These are phyloP conservation scores for Pulveroboletus sp. DNA, from an alignment of 768 basidiomycete genomes.

Conservation along the genomic window DNA sequence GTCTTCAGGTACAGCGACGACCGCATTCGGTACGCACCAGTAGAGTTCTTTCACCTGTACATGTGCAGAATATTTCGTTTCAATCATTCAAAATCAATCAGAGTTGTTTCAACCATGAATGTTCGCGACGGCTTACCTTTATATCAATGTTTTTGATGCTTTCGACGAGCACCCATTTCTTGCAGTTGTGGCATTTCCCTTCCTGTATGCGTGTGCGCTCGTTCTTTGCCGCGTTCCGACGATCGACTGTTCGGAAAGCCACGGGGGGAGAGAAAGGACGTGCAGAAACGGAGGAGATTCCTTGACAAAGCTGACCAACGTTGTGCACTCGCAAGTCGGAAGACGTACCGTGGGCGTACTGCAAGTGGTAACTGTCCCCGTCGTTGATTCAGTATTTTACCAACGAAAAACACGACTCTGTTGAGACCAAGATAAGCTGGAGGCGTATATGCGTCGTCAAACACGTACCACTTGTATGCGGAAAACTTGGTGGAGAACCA, in stretches of 20 bases:
- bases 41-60: constrained; percentile 66
- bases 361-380: constrained; percentile 68
- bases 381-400: constrained; percentile 4
- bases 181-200: constrained; percentile 77
- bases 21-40: constrained; percentile 49
- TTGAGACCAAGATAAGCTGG: constrained; percentile 3
- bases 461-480: constrained; percentile 72
- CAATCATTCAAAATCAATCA: too few species aligned
- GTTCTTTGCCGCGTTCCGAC: constrained; percentile 49
- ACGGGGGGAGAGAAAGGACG: constrained; percentile 76
- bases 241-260: constrained; percentile 48
- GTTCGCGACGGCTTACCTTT: constrained; percentile 44
- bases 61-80: too few species aligned
- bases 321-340: background rate
- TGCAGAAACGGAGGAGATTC: constrained; percentile 64
- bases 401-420: constrained; percentile 16
- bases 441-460: background rate
- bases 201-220: constrained; percentile 59
- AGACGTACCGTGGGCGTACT: constrained; percentile 66
- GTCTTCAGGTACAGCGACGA: background rate
- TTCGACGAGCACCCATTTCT: constrained; percentile 67
- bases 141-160: constrained; percentile 70
- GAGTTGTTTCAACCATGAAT: background rate
- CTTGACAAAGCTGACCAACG: constrained; percentile 33
- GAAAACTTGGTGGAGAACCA: constrained; percentile 82